These are phyloP conservation scores for Sporothrix dimorphospora DNA, from an alignment of 2,329 filamentous ascomycete species.

Conservation along the genomic window DNA sequence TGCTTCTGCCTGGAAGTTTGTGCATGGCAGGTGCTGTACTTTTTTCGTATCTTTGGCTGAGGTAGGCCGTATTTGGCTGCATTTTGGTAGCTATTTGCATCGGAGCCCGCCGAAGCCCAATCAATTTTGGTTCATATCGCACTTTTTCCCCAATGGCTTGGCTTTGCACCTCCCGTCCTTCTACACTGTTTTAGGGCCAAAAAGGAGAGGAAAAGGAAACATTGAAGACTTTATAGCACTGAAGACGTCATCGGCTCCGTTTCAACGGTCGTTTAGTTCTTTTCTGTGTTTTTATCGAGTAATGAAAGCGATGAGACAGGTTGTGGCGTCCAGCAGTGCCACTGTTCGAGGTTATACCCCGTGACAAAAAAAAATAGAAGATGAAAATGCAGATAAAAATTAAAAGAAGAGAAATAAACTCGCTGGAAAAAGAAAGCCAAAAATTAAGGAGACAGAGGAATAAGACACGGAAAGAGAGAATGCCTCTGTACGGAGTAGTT, in stretches of 20 bases:
- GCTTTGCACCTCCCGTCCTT: background rate
- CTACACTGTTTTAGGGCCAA: background rate
- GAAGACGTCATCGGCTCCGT: background rate
- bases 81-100: background rate
- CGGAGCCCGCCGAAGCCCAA: conserved; percentile 21
- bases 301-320: background rate
- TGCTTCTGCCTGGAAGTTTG: conserved; percentile 1
- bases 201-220: background rate
- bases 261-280: background rate
- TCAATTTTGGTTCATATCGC: background rate
- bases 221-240: background rate
- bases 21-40: background rate
- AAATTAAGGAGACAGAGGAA: too few species aligned
- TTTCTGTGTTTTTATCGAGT: background rate
- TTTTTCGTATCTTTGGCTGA: background rate
- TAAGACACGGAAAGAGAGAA: too few species aligned
- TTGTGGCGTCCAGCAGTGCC: background rate
- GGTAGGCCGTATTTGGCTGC: background rate
- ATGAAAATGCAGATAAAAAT: background rate
- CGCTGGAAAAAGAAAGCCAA: too few species aligned
- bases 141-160: background rate
- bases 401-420: too few species aligned
- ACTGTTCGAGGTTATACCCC: background rate
- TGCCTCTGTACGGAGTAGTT: too few species aligned
- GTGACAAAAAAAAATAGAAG: background rate